Percentiles rank a stretch among this genome's conserved stretches.
These are phyloP conservation scores for Verticillium klebahnii DNA, from an alignment of 2,329 filamentous ascomycete species.

Conservation along the genomic window DNA sequence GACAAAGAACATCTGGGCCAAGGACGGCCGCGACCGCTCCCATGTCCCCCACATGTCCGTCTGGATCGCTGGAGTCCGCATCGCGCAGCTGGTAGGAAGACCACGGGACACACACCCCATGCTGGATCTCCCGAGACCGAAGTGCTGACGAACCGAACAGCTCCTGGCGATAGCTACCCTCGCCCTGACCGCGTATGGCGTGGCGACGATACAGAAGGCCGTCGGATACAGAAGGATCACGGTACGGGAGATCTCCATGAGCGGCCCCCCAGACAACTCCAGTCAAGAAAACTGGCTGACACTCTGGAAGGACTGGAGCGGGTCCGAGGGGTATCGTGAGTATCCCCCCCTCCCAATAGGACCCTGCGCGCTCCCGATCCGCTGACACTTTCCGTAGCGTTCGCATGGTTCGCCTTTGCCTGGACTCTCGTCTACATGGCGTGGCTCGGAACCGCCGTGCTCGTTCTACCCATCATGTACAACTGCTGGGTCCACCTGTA, in stretches of 20 bases:
- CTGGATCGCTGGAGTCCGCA: slow-evolving; percentile 11
- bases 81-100: slow-evolving; percentile 12
- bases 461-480: slow-evolving; percentile 14
- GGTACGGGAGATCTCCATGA: slow-evolving; percentile 5
- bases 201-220: slow-evolving; percentile 13
- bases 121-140: neutral
- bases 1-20: slow-evolving; percentile 12
- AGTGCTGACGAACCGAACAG: slow-evolving; percentile 1
- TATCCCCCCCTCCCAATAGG: neutral
- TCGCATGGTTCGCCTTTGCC: slow-evolving; percentile 13
- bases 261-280: neutral
- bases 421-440: slow-evolving; percentile 14
- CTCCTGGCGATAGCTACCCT: slow-evolving; percentile 11
- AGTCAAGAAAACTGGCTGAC: slow-evolving; percentile 2
- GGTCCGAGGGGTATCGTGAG: slow-evolving; percentile 14
- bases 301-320: slow-evolving; percentile 10
- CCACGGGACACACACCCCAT: too few relatives aligned
- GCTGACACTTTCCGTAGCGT: slow-evolving; percentile 7
- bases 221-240: slow-evolving; percentile 14
- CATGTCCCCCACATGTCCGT: slow-evolving; percentile 14
- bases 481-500: slow-evolving; percentile 16
- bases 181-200: slow-evolving; percentile 10
- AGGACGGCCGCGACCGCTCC: slow-evolving; percentile 12
- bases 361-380: neutral
- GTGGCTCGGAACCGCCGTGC: slow-evolving; percentile 11